Base-by-base conservation (phyloP, 345 rosid genomes). In the Erucastrum elatum region DNA sequence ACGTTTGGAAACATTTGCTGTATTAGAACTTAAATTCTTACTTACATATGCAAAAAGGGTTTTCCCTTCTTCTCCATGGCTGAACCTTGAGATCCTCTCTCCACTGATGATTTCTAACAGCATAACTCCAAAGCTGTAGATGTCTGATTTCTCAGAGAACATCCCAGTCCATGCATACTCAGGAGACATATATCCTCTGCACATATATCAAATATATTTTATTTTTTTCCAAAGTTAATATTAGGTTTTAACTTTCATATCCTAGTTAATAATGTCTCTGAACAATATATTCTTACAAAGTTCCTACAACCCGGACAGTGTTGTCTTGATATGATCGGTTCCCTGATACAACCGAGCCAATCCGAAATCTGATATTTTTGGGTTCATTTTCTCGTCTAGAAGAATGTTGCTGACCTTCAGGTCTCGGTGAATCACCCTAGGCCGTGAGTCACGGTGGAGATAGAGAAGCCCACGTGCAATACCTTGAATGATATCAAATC, bases 91-190 rank as follows among this genome's bases (percentile, higher is more conserved):
- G 49, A 77, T 77, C 67, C 44, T 77, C 12, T 71, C 35, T 0
- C 76, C 66, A 6, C 71, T 71, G 13, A 77, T 77, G 26, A 77
- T 77, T 51, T 77, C 80, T 51, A 70, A 26, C 56, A 85, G 49
- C 51, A 84, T 6, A 27, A 86, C 91, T 8, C 85, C 87, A 1
- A 84, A 86, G 79, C 86, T 83, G 25, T 84, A 86, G 1, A 87
- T 80, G 30, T 86, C 87, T 0, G 89, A 86, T 49, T 87, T 87
- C 34, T 80, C 81, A 1, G 87, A 84, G 75, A 84, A 87, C 27
- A 77, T 64, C 7, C 64, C 64, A 9, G 64, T 59, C 64, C 64
- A 59, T 59, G 64, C 64, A 25, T 59, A 59, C 33, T 59, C 64
- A 59, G 64, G 64, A 26, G 64, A 59, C 64, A 59, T 59, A 25